phyloP scores from a whole-genome alignment of 208 protist genomes.

The Polymyxa betae region DNA sequence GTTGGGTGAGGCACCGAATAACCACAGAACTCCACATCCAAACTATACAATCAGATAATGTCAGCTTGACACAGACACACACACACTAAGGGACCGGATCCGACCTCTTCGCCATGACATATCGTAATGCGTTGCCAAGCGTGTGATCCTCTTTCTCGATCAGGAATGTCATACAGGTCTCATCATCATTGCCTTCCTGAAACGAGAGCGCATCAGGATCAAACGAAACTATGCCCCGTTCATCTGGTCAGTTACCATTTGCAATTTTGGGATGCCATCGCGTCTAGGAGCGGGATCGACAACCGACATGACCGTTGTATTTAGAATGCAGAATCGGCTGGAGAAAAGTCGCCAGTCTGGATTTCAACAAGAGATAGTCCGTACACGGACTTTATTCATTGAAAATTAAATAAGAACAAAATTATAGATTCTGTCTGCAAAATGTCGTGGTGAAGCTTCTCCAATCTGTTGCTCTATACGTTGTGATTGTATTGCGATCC shows the following conservation, averaged over 20 bases:
- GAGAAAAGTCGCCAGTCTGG: no score
- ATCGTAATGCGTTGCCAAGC: neutral
- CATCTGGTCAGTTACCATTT: neutral
- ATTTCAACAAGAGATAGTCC: no score
- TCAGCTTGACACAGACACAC: no score
- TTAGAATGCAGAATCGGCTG: no score
- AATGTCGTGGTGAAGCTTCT: no score
- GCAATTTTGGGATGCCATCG: neutral
- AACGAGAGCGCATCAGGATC: neutral
- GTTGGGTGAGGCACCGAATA: neutral
- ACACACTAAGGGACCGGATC: neutral
- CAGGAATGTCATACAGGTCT: neutral
- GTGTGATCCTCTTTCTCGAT: neutral
- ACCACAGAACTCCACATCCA: neutral
- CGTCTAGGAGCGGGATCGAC: neutral
- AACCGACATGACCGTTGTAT: no score
- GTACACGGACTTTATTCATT: no score
- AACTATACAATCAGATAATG: neutral
- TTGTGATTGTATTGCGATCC: no score
- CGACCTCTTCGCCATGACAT: slow-evolving; percentile 9
- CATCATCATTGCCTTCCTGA: slow-evolving; percentile 8
- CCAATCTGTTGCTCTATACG: no score
- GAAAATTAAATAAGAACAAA: no score
- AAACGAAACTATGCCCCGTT: neutral
- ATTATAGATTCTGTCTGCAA: no score